These are phyloP conservation scores for Staphylotrichum tortipilum DNA, from an alignment of 495 filamentous ascomycete species.

Conservation along the genomic window DNA sequence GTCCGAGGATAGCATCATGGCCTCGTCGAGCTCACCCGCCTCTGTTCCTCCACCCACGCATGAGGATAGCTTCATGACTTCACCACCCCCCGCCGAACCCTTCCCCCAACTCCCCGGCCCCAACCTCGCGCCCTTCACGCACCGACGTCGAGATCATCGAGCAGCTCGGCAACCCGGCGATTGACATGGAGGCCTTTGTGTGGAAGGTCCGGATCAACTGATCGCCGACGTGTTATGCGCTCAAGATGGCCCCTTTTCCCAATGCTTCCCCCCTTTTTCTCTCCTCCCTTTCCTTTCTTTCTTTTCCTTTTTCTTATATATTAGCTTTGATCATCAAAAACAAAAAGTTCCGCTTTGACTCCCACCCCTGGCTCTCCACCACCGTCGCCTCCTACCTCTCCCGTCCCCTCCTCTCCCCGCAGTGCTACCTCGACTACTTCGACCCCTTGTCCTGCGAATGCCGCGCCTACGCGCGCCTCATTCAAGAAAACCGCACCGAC, in stretches of 20 bases:
- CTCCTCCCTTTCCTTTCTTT: too few relatives aligned
- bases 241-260: neutral
- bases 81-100: too few relatives aligned
- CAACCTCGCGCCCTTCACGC: slow-evolving; percentile 4
- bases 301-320: too few relatives aligned
- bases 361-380: neutral
- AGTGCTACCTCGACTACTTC: slow-evolving; percentile 5
- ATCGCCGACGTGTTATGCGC: neutral
- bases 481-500: slow-evolving; percentile 4
- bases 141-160: slow-evolving; percentile 5
- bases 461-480: slow-evolving; percentile 13
- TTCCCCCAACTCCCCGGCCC: slow-evolving; percentile 4
- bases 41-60: too few relatives aligned
- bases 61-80: too few relatives aligned
- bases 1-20: too few relatives aligned
- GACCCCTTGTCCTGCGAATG: slow-evolving; percentile 13
- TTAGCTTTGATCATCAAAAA: too few relatives aligned
- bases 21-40: too few relatives aligned
- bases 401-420: neutral
- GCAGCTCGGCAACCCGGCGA: neutral
- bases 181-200: neutral
- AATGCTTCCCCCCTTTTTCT: too few relatives aligned
- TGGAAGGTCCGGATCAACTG: slow-evolving; percentile 8
- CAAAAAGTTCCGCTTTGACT: neutral
- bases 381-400: neutral